phyloP scores from a whole-genome alignment of 2,329 filamentous ascomycete species.

The Alternaria incomplexa region DNA sequence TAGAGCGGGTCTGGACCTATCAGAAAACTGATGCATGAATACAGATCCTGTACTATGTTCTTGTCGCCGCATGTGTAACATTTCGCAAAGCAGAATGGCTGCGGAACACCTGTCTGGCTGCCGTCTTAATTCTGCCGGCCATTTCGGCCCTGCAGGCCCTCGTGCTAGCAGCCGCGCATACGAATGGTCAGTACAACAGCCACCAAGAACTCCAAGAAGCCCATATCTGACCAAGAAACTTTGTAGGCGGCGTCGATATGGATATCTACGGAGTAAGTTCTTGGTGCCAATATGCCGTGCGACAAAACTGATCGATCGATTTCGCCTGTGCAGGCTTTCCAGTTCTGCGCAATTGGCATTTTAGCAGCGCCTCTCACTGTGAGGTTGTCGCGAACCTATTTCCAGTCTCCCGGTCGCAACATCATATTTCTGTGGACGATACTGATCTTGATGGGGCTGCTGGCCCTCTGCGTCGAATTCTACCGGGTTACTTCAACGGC shows the following conservation, averaged over 20 bases:
- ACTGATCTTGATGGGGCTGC: slow-evolving; percentile 64
- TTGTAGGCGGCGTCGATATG: slow-evolving; percentile 67
- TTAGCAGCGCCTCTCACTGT: slow-evolving; percentile 69
- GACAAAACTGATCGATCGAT: background rate
- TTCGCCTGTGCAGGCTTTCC: slow-evolving; percentile 57
- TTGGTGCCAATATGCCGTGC: background rate
- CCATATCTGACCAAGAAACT: slow-evolving; percentile 11
- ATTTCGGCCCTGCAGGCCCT: slow-evolving; percentile 69
- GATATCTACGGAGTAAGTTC: slow-evolving; percentile 63
- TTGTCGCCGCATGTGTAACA: slow-evolving; percentile 66
- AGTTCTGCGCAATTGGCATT: slow-evolving; percentile 70
- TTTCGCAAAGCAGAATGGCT: slow-evolving; percentile 68
- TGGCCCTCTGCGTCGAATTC: slow-evolving; percentile 70
- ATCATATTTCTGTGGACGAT: slow-evolving; percentile 71
- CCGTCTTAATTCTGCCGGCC: slow-evolving; percentile 64
- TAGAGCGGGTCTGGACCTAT: slow-evolving; percentile 3
- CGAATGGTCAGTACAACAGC: slow-evolving; percentile 57
- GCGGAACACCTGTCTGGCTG: slow-evolving; percentile 67
- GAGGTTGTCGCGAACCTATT: slow-evolving; percentile 67
- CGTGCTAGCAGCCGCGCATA: slow-evolving; percentile 64
- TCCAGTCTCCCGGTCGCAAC: slow-evolving; percentile 67
- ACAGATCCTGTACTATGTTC: slow-evolving; percentile 59
- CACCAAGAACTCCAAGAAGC: slow-evolving; percentile 7
- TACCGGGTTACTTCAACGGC: slow-evolving; percentile 58
- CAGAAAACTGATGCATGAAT: slow-evolving; percentile 49